A percentile compares a stretch with the other conserved stretches of the same genome.
Evolutionary conservation across 129 eudicot genomes (phyloP).

Genomic region (Calendula officinalis): DNA sequence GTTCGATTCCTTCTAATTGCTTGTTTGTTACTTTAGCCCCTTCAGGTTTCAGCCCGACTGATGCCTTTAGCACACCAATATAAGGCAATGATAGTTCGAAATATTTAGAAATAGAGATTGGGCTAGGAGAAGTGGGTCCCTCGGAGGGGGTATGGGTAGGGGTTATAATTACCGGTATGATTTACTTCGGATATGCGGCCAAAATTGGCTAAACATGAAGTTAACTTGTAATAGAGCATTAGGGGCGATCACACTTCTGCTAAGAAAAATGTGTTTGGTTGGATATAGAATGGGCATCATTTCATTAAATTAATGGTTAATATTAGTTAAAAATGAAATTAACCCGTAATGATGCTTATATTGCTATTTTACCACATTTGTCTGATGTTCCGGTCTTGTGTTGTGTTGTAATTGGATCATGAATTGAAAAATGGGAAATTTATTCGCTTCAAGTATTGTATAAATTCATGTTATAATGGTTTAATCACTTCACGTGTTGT

Average conservation of each 20-base stretch:
- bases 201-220: slow-evolving; percentile 1
- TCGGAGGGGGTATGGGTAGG: neutral
- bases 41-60: neutral
- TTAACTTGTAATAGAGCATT: neutral
- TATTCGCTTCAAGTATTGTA: too few relatives aligned
- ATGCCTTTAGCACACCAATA: slow-evolving; percentile 8
- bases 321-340: neutral
- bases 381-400: neutral
- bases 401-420: too few relatives aligned
- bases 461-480: too few relatives aligned
- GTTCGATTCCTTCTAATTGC: slow-evolving; percentile 15
- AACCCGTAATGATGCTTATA: neutral
- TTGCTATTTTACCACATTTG: neutral
- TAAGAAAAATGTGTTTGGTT: neutral
- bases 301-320: neutral
- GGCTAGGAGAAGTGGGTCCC: neutral
- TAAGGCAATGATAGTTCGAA: slow-evolving; percentile 22
- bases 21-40: slow-evolving; percentile 14
- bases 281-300: neutral
- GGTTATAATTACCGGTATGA: neutral
- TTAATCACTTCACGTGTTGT: too few relatives aligned
- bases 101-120: slow-evolving; percentile 12
- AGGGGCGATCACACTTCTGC: neutral
- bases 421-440: too few relatives aligned
- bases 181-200: slow-evolving; percentile 9